Conservation (phyloP, 2,329 filamentous ascomycete species). For the Thelonectria blattea region DNA sequence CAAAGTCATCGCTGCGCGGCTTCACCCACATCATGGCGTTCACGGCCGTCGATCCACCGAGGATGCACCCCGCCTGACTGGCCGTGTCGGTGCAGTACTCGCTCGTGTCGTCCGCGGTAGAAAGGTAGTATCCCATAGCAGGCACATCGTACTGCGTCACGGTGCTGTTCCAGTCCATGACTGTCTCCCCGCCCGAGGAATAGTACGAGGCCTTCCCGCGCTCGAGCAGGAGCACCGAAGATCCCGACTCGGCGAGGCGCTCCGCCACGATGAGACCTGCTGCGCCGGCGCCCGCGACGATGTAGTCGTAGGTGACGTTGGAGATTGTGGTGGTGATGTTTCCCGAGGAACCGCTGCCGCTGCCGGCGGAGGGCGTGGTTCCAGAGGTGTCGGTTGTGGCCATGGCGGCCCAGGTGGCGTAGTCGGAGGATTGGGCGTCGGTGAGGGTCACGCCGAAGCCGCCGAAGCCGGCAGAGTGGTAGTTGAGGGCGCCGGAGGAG, state of each 20-base stretch:
- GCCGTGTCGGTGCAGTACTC: conserved; percentile 70
- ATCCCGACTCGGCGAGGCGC: conserved; percentile 63
- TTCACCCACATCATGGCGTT: conserved; percentile 75
- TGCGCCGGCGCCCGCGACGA: conserved; percentile 68
- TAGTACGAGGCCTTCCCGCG: conserved; percentile 60
- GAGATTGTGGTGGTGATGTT: conserved; percentile 42
- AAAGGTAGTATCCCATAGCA: conserved; percentile 74
- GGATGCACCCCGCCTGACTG: conserved; percentile 74
- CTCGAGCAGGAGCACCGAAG: conserved; percentile 69
- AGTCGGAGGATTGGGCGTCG: conserved; percentile 49
- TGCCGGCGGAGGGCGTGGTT: conserved; percentile 34
- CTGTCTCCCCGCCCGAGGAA: conserved; percentile 69
- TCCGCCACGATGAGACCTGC: conserved; percentile 67
- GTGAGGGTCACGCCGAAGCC: conserved; percentile 48
- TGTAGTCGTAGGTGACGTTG: conserved; percentile 61
- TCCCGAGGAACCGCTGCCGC: conserved; percentile 34
- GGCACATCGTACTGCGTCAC: conserved; percentile 75
- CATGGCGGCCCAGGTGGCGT: conserved; percentile 49
- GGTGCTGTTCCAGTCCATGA: conserved; percentile 67
- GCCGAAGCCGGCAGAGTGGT: conserved; percentile 52
- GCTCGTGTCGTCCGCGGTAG: conserved; percentile 66
- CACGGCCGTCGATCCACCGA: conserved; percentile 70
- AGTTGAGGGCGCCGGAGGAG: conserved; percentile 44
- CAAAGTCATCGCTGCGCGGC: conserved; percentile 70
- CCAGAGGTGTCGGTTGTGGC: conserved; percentile 49